Percentiles rank a stretch among this genome's conserved stretches.
Conservation (phyloP, 371 early-diverging fungal genomes). For the Cokeromyces recurvatus region DNA sequence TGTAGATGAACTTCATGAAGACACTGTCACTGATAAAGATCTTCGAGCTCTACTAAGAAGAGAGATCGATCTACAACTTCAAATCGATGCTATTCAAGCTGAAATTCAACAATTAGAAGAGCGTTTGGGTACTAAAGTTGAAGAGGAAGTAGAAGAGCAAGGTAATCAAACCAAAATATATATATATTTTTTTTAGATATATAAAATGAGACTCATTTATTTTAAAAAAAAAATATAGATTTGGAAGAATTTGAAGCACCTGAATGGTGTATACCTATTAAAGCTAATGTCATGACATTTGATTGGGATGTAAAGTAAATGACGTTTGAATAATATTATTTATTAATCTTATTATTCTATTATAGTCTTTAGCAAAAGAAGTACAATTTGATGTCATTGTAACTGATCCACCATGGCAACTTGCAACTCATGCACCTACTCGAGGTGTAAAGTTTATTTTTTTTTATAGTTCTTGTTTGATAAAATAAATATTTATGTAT, state of each 20-base stretch:
- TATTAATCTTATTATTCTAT: no score
- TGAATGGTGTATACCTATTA: constrained; percentile 90
- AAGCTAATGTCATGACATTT: constrained; percentile 91
- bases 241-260: constrained; percentile 89
- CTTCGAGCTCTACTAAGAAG: constrained; percentile 37
- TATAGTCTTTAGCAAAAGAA: constrained; percentile 68
- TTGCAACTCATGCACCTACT: constrained; percentile 92
- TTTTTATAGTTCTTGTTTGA: no score
- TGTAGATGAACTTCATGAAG: constrained; percentile 22
- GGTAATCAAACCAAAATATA: no score
- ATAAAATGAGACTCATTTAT: not conserved
- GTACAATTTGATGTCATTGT: constrained; percentile 90
- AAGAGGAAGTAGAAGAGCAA: constrained; percentile 29
- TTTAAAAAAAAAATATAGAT: constrained; percentile 31
- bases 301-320: constrained; percentile 77
- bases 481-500: constrained; percentile 12
- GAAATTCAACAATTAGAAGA: constrained; percentile 61
- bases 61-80: constrained; percentile 51
- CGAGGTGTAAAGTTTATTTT: constrained; percentile 56
- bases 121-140: constrained; percentile 17
- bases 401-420: constrained; percentile 96
- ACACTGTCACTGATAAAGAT: constrained; percentile 23
- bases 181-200: no score
- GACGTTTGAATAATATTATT: not conserved
- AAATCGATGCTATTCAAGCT: constrained; percentile 51